Evolutionary conservation across 1,284 basidiomycete species (phyloP), one percentile per base, ranked within the genome.

Genomic region (Cutaneotrichosporon dermatis): DNA sequence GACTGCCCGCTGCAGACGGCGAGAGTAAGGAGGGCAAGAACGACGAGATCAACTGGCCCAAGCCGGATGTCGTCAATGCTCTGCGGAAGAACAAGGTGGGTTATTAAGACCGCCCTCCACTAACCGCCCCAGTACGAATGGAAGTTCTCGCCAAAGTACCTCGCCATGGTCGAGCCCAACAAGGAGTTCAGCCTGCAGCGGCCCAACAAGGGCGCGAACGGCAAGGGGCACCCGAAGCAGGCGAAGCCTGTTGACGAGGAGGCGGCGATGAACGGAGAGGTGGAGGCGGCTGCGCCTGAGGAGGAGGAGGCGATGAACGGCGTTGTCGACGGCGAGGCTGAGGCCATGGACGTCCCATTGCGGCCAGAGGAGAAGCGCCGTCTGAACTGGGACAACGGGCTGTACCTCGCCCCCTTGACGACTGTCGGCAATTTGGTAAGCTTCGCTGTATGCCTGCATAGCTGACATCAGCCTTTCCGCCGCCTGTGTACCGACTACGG

Each of bases 361-460:
- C 83, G 90, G 36, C 86, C 88, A 25, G 75, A 80, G 11, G 95
- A 99, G 79, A 98, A 97, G 81, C 89, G 86, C 72, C 81, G 90
- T 35, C 77, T 99, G 25, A 79, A 90, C 68, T 98, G 93, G 92
- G 80, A 82, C 9, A 89, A 89, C 9, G 90, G 92, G 75, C 88
- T 90, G 2, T 99, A 98, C 78, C 84, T 96, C 1, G 94, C 94
- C 0, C 94, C 95, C 0, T 80, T 99, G 9, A 98, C 95, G 0
- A 99, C 94, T 0, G 92, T 95, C 35, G 94, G 95, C 35, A 98
- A 98, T 70, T 76, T 98, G 69, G 90, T 90, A 74, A 51, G 86
- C 78, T 42, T 11, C 50, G 7, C 5, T 10, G 35, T 33, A 25
- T 35, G 6, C 8, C 33, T 8, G 39, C 8, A 8, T 40, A 15